Conservation (phyloP, 805 yeast genomes). For the Candida taoyuanica region DNA sequence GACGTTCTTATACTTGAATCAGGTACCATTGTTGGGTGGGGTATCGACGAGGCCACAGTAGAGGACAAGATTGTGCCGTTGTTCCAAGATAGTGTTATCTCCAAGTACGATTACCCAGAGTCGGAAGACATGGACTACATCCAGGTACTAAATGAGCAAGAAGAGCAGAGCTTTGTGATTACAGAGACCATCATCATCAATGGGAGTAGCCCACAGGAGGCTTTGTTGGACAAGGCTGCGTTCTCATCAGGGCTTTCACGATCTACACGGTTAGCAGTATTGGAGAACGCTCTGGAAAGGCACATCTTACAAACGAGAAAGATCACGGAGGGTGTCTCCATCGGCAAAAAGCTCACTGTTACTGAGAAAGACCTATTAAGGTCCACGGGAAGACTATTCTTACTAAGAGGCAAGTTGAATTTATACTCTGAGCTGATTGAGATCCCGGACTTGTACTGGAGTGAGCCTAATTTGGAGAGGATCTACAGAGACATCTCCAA, state of each 20-base stretch:
- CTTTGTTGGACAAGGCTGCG: constrained; percentile 74
- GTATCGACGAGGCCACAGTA: constrained; percentile 53
- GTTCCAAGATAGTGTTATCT: constrained; percentile 43
- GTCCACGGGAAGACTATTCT: constrained; percentile 69
- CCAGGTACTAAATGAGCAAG: constrained; percentile 9
- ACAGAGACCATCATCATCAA: constrained; percentile 72
- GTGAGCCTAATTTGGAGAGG: constrained; percentile 78
- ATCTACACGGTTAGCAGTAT: constrained; percentile 77
- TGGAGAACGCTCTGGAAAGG: constrained; percentile 68
- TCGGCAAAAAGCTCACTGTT: constrained; percentile 50
- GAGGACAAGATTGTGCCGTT: constrained; percentile 46
- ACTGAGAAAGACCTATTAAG: constrained; percentile 58
- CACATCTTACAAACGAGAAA: constrained; percentile 59
- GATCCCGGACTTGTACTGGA: constrained; percentile 92
- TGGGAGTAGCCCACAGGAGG: constrained; percentile 41
- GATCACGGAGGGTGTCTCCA: constrained; percentile 61
- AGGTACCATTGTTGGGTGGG: constrained; percentile 87
- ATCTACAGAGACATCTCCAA: constrained; percentile 69
- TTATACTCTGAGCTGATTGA: constrained; percentile 85
- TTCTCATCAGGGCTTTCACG: constrained; percentile 85
- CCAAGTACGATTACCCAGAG: constrained; percentile 48
- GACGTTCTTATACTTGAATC: constrained; percentile 68
- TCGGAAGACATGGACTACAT: constrained; percentile 86
- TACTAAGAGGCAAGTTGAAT: constrained; percentile 78
- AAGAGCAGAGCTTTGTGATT: constrained; percentile 42